Conservation (phyloP, 345 rosid genomes). For the Rubroshorea leprosula region DNA sequence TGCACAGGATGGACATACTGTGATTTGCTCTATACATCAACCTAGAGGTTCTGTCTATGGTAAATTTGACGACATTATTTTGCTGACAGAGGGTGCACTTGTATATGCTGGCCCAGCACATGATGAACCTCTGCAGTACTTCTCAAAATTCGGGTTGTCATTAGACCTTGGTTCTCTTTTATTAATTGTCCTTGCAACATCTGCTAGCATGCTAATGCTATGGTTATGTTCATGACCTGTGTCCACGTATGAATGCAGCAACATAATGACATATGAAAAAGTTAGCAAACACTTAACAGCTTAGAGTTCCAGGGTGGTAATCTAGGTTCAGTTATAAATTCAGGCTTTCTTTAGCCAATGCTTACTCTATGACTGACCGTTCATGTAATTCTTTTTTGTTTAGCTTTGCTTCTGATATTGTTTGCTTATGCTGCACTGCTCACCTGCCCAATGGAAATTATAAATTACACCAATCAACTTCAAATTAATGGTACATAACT, state of each 20-base stretch:
- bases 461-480: too few relatives aligned
- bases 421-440: too few relatives aligned
- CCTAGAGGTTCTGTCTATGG: conserved; percentile 89
- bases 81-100: conserved; percentile 71
- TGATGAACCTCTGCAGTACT: conserved; percentile 67
- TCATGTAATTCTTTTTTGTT: background rate
- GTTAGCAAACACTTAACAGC: too few relatives aligned
- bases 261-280: too few relatives aligned
- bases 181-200: conserved; percentile 5
- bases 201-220: background rate
- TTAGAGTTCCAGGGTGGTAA: background rate
- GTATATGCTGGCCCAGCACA: conserved; percentile 90
- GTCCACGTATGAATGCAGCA: background rate
- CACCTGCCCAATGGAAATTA: too few relatives aligned
- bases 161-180: conserved; percentile 19
- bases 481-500: too few relatives aligned
- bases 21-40: conserved; percentile 96
- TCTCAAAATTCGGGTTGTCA: conserved; percentile 77
- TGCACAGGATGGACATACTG: conserved; percentile 91
- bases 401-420: background rate
- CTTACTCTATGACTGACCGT: background rate
- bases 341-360: background rate
- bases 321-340: background rate
- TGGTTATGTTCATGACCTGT: background rate
- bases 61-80: conserved; percentile 87